A percentile compares a stretch with the other conserved stretches of the same genome.
These are phyloP conservation scores for Populus ilicifolia DNA, from an alignment of 345 rosid genomes.

Conservation along the genomic window DNA sequence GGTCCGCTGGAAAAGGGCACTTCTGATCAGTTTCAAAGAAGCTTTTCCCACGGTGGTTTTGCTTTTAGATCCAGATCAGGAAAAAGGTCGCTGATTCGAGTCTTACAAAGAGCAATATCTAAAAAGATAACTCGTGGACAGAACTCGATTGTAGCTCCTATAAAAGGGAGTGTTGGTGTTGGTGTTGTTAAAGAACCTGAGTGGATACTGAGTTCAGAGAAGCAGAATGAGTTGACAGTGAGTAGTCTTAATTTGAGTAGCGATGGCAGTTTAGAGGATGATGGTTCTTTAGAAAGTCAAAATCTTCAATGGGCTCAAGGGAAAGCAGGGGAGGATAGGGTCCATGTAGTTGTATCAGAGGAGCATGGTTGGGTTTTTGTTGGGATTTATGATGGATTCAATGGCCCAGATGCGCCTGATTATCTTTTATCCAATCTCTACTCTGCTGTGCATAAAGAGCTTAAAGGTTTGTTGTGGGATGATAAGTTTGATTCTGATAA, in stretches of 20 bases:
- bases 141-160: slow-evolving; percentile 76
- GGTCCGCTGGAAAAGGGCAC: slow-evolving; percentile 46
- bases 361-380: slow-evolving; percentile 85
- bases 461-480: slow-evolving; percentile 58
- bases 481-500: slow-evolving; percentile 39
- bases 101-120: slow-evolving; percentile 64
- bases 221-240: slow-evolving; percentile 60
- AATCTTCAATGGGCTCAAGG: slow-evolving; percentile 95
- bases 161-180: slow-evolving; percentile 42
- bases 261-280: slow-evolving; percentile 76
- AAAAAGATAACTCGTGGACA: slow-evolving; percentile 66
- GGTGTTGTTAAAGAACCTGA: slow-evolving; percentile 58
- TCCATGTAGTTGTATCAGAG: slow-evolving; percentile 88
- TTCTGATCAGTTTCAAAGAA: slow-evolving; percentile 62
- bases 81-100: slow-evolving; percentile 62
- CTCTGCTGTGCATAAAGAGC: slow-evolving; percentile 60
- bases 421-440: slow-evolving; percentile 63
- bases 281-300: slow-evolving; percentile 47
- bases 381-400: slow-evolving; percentile 95
- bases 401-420: slow-evolving; percentile 95
- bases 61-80: slow-evolving; percentile 49
- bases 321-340: slow-evolving; percentile 95
- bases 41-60: slow-evolving; percentile 73
- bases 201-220: slow-evolving; percentile 49
- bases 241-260: slow-evolving; percentile 55